Base-by-base conservation (phyloP, 208 protist genomes). In the Leishmania mexicana region DNA sequence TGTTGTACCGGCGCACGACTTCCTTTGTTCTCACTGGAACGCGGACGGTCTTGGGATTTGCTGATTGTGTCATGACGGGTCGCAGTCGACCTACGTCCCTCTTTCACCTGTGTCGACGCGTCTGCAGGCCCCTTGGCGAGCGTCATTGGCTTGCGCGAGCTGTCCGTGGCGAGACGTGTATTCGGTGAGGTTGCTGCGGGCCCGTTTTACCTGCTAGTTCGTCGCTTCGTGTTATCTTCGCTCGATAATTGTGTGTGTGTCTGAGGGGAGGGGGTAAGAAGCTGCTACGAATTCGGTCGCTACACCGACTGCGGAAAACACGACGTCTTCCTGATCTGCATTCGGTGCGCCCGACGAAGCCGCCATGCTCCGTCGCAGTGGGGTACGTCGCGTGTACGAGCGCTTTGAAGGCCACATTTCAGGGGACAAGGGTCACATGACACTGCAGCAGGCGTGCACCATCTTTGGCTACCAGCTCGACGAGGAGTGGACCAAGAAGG, bases 391-490 rank as follows among this genome's bases (percentile, higher is more conserved):
- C 67, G 85, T 81, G 58, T 84, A 84, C 86, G 91, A 78, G 88
- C 81, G 49, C 15, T 89, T 84, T 38, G 84, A 95, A 47, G 94
- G 88, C 15, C 84, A 85, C 70, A 75, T 97, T 28, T 83, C 92
- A 11, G 92, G 92, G 65, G 92, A 97, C 81, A 94, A 95, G 76
- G 94, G 94, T 11, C 89, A 90, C 82, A 96, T 96, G 91, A 96
- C 95, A 19, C 87, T 95, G 54, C 90, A 96, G 77, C 93, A 96
- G 81, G 93, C 95, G 42, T 96, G 92, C 80, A 92, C 90, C 72
- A 95, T 97, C 70, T 97, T 97, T 83, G 95, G 95, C 31, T 96
- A 96, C 83, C 88, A 96, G 75, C 86, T 96, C 74, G 90, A 92
- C 77, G 91, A 96, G 51, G 83, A 88, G 57, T 90, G 93, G 83